phyloP scores from a whole-genome alignment of 768 basidiomycete genomes.

The Tylopilus plumbeoviolaceoides region DNA sequence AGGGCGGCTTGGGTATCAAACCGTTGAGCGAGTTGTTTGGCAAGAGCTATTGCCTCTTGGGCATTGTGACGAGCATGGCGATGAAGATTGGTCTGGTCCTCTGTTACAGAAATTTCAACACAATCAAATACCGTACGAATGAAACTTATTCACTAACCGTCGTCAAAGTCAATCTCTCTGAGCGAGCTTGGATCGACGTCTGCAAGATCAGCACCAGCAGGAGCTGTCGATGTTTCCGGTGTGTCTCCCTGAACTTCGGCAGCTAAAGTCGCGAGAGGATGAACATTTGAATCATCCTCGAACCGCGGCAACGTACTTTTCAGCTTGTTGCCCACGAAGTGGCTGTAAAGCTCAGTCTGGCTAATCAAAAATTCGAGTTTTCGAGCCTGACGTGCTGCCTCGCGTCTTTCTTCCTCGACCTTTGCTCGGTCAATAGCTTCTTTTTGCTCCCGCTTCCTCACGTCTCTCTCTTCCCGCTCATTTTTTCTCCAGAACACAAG shows the following conservation, averaged over 20 bases:
- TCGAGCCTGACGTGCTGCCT: slow-evolving; percentile 88
- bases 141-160: slow-evolving; percentile 51
- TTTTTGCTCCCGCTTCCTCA: slow-evolving; percentile 90
- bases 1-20: slow-evolving; percentile 84
- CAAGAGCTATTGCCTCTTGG: slow-evolving; percentile 79
- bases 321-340: slow-evolving; percentile 97
- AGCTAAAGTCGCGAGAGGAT: slow-evolving; percentile 41
- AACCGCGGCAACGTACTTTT: slow-evolving; percentile 55
- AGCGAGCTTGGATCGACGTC: slow-evolving; percentile 51
- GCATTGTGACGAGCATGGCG: slow-evolving; percentile 85
- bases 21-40: slow-evolving; percentile 71
- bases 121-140: not conserved
- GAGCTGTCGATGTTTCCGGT: slow-evolving; percentile 38
- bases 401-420: slow-evolving; percentile 89
- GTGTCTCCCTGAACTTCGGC: slow-evolving; percentile 70
- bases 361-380: slow-evolving; percentile 98
- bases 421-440: slow-evolving; percentile 86
- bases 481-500: slow-evolving; percentile 97
- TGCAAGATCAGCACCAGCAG: slow-evolving; percentile 55
- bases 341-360: slow-evolving; percentile 97
- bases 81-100: slow-evolving; percentile 83
- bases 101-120: slow-evolving; percentile 37
- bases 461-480: slow-evolving; percentile 92
- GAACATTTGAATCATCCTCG: slow-evolving; percentile 14
- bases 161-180: slow-evolving; percentile 84